A percentile compares a stretch with the other conserved stretches of the same genome.
Conservation (phyloP, 352 stramenopile species). For the Phytopythium helicoides region DNA sequence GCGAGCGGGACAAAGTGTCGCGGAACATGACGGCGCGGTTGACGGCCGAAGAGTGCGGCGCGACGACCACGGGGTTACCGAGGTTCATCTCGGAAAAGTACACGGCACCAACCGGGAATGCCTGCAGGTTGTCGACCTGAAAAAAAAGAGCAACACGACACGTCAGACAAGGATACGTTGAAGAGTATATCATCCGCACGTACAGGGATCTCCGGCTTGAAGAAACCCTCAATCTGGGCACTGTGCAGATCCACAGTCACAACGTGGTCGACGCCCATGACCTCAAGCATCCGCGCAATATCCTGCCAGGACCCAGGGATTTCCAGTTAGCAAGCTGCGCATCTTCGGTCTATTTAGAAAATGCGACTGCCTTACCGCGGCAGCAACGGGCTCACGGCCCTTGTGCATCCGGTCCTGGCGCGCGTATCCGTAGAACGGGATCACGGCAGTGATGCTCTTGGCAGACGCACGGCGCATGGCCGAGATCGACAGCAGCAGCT, state of each 20-base stretch:
- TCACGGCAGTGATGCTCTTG: conserved; percentile 87
- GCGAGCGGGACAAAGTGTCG: conserved; percentile 74
- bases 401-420: conserved; percentile 87
- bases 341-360: too few relatives aligned
- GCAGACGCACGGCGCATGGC: conserved; percentile 81
- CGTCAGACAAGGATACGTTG: too few relatives aligned
- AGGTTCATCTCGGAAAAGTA: conserved; percentile 84
- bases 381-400: conserved; percentile 73
- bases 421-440: conserved; percentile 87
- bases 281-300: conserved; percentile 85
- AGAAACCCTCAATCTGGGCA: conserved; percentile 87
- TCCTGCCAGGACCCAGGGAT: conserved; percentile 33
- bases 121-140: conserved; percentile 82
- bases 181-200: not conserved
- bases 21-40: conserved; percentile 76
- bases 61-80: conserved; percentile 70
- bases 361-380: too few relatives aligned
- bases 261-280: conserved; percentile 89
- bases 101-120: conserved; percentile 80
- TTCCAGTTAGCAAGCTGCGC: too few relatives aligned
- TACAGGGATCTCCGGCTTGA: conserved; percentile 82
- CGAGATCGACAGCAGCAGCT: conserved; percentile 80
- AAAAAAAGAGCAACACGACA: too few relatives aligned
- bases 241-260: conserved; percentile 89
- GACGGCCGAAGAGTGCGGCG: conserved; percentile 79